Percentiles rank a stretch among this genome's conserved stretches.
Conservation (phyloP, 495 filamentous ascomycete species). For the Lepidopterella palustris region DNA sequence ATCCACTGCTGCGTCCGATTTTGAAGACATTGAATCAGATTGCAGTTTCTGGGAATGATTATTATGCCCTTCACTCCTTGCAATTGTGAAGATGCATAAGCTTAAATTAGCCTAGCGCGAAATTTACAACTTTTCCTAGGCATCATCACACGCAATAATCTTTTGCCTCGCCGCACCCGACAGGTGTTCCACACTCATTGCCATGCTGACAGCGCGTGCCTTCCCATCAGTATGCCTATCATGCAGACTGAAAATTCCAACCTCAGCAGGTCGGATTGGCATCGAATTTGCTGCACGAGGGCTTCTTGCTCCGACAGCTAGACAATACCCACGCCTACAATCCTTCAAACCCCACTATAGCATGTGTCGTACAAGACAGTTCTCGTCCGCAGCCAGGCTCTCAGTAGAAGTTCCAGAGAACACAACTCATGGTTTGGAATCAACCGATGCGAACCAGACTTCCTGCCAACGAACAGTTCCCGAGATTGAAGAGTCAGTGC, state of each 20-base stretch:
- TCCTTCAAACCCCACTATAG: neutral
- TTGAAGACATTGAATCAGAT: neutral
- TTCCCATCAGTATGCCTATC: constrained; percentile 17
- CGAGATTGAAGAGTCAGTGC: constrained; percentile 35
- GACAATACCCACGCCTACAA: neutral
- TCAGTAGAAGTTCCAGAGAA: neutral
- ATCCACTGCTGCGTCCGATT: neutral
- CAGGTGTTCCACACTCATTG: neutral
- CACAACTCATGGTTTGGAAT: neutral
- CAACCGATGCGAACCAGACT: neutral
- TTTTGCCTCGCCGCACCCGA: neutral
- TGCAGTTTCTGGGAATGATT: neutral
- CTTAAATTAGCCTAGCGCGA: neutral
- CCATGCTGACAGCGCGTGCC: constrained; percentile 16
- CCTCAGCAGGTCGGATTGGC: neutral
- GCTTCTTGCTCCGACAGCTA: neutral
- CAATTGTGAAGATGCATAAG: neutral
- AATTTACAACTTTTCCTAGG: constrained; percentile 11
- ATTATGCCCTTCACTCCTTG: neutral
- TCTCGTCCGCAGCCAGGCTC: neutral
- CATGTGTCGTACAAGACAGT: neutral
- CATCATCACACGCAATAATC: neutral
- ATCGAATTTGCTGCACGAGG: neutral
- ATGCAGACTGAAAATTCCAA: constrained; percentile 22
- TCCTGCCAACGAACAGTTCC: neutral